Evolutionary conservation across 108 stramenopile genomes (phyloP).

Genomic region (Nitzschia palea): DNA sequence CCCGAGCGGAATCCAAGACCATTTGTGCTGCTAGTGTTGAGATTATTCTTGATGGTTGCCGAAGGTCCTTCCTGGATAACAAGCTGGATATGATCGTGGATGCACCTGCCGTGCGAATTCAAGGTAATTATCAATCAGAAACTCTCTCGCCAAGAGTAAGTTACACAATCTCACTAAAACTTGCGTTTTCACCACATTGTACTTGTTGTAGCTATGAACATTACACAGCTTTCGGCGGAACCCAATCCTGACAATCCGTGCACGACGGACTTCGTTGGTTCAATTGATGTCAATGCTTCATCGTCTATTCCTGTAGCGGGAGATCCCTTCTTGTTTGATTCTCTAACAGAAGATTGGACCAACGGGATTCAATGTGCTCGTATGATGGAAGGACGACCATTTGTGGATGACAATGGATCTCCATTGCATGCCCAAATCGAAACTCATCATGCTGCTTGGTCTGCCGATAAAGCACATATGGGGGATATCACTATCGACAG

Average conservation of each 20-base stretch:
- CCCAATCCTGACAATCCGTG: neutral
- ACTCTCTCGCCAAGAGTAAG: too few relatives aligned
- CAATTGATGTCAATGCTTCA: neutral
- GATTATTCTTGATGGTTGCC: conserved; percentile 6
- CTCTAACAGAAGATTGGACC: too few relatives aligned
- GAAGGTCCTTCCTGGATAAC: neutral
- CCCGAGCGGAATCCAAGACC: too few relatives aligned
- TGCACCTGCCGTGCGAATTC: neutral
- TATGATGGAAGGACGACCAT: conserved; percentile 50
- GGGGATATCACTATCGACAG: neutral
- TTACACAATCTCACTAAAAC: too few relatives aligned
- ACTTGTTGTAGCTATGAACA: too few relatives aligned
- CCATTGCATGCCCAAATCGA: conserved; percentile 24
- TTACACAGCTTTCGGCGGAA: too few relatives aligned
- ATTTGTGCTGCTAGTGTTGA: conserved; percentile 2
- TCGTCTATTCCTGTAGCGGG: too few relatives aligned
- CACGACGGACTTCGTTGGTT: neutral
- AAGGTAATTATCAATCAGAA: neutral
- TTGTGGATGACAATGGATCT: conserved; percentile 43
- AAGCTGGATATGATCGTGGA: neutral
- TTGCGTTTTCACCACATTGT: too few relatives aligned
- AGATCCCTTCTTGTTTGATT: too few relatives aligned
- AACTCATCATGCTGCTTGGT: conserved; percentile 20
- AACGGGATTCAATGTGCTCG: conserved; percentile 7
- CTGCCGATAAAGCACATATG: conserved; percentile 4